A percentile compares a stretch with the other conserved stretches of the same genome.
Evolutionary conservation across 2,329 filamentous ascomycete species (phyloP).

Genomic region (Alternaria brassicicola): DNA sequence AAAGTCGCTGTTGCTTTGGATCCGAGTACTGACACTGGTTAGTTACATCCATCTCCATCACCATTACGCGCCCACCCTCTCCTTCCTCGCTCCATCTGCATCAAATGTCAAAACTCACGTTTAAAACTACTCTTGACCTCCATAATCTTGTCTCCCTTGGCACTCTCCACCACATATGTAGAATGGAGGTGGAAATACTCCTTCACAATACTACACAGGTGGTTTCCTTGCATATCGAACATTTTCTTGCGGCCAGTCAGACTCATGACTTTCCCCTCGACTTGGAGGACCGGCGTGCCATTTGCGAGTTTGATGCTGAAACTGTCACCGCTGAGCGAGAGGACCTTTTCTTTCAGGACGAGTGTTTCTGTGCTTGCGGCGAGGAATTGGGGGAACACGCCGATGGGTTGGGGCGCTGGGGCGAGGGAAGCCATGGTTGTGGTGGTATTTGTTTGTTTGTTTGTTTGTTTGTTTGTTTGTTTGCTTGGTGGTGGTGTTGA

Average conservation of each 20-base stretch:
- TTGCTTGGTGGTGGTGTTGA: not conserved
- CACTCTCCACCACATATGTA: constrained; percentile 59
- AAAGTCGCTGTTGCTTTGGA: constrained; percentile 65
- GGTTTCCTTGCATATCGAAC: constrained; percentile 58
- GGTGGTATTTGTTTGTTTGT: not conserved
- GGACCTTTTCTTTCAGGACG: constrained; percentile 65
- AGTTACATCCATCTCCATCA: not conserved
- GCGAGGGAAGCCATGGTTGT: constrained; percentile 24
- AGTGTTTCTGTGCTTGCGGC: constrained; percentile 52
- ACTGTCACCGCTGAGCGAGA: constrained; percentile 67
- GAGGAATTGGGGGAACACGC: constrained; percentile 39
- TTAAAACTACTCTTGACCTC: constrained; percentile 63
- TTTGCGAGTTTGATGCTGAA: constrained; percentile 66
- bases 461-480: not conserved
- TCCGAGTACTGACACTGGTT: constrained; percentile 52
- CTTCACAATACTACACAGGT: constrained; percentile 65
- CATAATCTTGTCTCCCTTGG: constrained; percentile 56
- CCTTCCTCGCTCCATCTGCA: not conserved
- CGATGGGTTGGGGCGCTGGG: constrained; percentile 28
- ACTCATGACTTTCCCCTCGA: constrained; percentile 61
- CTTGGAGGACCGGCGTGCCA: constrained; percentile 61
- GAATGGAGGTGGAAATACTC: constrained; percentile 59
- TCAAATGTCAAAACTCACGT: constrained; percentile 48
- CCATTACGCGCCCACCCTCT: not conserved
- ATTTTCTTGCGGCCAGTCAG: constrained; percentile 63